Evolutionary conservation across 2,329 filamentous ascomycete species (phyloP), one percentile per base, ranked within the genome.

Genomic region (Microcera coccophila): DNA sequence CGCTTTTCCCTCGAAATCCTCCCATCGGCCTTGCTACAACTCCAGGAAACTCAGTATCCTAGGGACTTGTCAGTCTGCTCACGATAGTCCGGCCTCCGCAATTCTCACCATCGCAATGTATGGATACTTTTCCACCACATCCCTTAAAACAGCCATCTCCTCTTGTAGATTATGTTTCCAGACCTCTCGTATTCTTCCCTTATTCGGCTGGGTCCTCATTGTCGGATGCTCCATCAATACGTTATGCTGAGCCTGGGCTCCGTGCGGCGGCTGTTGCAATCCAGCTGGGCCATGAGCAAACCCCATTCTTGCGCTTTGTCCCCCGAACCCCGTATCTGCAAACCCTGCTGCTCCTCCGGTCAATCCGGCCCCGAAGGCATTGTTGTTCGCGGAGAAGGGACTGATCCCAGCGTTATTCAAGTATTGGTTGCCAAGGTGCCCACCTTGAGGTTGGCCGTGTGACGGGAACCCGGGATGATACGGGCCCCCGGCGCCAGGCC

Each of bases 21-120:
- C 93, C 93, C 76, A 98, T 97, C 2, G 93, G 93, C 54, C 93
- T 81, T 19, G 91, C 89, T 40, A 98, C 91, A 40, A 98, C 90
- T 44, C 93, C 93, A n/a, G 93, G 93, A 58, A 98, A 98, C 64
- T 97, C 91, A 18, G 93, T 96, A 64, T 98, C 93, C 90, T 95
- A 62, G 39, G 50, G 42, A 22, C 26, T 10, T 31, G 33, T 45
- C 35, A 52, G 41, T 24, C 35, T 18, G 22, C 5, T 58, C 45
- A 57, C 49, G 36, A 44, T 19, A 35, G 37, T 26, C 41, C 35
- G 17, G 19, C 18, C 20, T 42, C 28, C 12, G 12, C 36, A 37
- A 38, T 15, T 49, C 85, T 73, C 73, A 95, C 90, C 93, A 98
- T 97, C 57, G 90, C 91, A 67, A 98, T 91, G 63, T 94, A 97